phyloP scores from a whole-genome alignment of 352 stramenopile species.

The Albugo laibachii region DNA sequence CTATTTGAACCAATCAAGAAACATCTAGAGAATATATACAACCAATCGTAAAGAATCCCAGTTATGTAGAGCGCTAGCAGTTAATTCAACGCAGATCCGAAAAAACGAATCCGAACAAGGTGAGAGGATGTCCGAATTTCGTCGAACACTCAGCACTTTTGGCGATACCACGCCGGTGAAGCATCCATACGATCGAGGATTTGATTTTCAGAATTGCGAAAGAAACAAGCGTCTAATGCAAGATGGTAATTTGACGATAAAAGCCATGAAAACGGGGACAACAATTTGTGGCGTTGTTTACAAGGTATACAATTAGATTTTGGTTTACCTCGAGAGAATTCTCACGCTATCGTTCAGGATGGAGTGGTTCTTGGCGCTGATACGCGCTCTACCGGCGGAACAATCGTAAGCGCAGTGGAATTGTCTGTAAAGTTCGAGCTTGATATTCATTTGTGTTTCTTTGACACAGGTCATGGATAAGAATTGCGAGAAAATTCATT shows the following conservation, averaged over 20 bases:
- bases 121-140: conserved; percentile 52
- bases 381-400: conserved; percentile 91
- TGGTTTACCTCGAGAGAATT: not conserved
- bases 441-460: not conserved
- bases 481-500: conserved; percentile 99
- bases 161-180: conserved; percentile 35
- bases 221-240: conserved; percentile 80
- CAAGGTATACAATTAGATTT: conserved; percentile 23
- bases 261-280: conserved; percentile 89
- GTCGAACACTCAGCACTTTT: conserved; percentile 60
- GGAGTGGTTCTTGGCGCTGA: conserved; percentile 94
- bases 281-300: conserved; percentile 95
- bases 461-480: conserved; percentile 89
- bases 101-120: not conserved
- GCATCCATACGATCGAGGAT: conserved; percentile 39
- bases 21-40: too few species aligned
- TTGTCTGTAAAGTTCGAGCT: not conserved
- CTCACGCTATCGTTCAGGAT: conserved; percentile 18
- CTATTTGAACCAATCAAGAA: conserved; percentile 14
- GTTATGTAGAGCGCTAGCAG: too few species aligned
- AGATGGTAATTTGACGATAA: conserved; percentile 30
- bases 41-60: too few species aligned
- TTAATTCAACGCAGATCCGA: not conserved
- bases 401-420: conserved; percentile 21
- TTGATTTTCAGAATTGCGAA: conserved; percentile 87